Evolutionary conservation across 352 stramenopile species (phyloP), one percentile per base, ranked within the genome.

Genomic region (Peronospora tabacina): DNA sequence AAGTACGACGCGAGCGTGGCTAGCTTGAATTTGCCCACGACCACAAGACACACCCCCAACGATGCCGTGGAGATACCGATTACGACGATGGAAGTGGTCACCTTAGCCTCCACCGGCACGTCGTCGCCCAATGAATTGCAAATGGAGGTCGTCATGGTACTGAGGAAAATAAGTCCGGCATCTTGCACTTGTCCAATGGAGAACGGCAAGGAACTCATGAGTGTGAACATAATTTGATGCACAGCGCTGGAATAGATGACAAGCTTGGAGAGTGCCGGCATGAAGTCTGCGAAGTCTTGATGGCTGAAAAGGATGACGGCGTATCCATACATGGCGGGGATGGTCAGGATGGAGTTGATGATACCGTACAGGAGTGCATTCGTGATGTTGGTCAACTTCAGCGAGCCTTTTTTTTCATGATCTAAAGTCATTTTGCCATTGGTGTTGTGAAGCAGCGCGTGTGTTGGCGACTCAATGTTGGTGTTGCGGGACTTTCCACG

Each of bases 81-180:
- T 0, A 73, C 75, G n/a, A 98, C 78, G 19, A 97, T 94, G 12
- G 85, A 75, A 0, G 96, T 98, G 13, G 96, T 85, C n/a, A 98
- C 76, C 43, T 88, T 88, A 20, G 77, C 69, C 29, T 88, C 68
- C 3, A 82, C 38, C 17, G 68, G 34, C 1, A 71, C 72, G n/a
- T 78, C 49, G 8, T 80, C 69, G 9, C 86, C 66, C 16, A 97
- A 52, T 61, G 56, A 76, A 47, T 61, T 74, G 68, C 60, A 96
- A 44, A 90, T 87, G 60, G 77, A 98, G 59, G 64, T 83, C 0
- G 95, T 86, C 57, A 99, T 99, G 37, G 79, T 77, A 30, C 70
- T 90, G 15, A 99, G 71, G 61, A 99, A 99, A 61, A 99, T 98
- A 5, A 99, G 78, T 0, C 95, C 95, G n/a, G 94, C 93, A 66